Base-by-base conservation (phyloP, 805 yeast genomes). In the Candida gorgasii region DNA sequence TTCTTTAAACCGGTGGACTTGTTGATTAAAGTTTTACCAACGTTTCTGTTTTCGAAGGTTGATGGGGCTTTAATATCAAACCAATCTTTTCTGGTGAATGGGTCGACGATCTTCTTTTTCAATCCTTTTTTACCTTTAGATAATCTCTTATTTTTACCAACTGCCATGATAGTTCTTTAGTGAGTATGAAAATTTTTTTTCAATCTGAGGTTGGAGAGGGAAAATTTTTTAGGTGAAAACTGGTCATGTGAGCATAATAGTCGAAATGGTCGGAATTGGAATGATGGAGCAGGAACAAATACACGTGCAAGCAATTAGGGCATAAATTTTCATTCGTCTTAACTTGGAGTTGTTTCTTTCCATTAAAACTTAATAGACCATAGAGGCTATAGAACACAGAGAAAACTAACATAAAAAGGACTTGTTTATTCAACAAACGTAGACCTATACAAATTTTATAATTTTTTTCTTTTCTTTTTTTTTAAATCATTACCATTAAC, bases 61-160 rank as follows among this genome's bases (percentile, higher is more conserved):
- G 97, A 84, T 69, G 98, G 98, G 58, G 98, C 98, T 81, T 90
- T 89, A 78, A 90, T 88, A 75, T 87, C 95, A 75, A 79, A 90
- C 98, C 98, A 92, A 66, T 90, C 98, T 80, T 92, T 92, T 78
- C 90, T 89, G 84, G 96, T 81, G 93, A 92, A 92, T 70, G 98
- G 98, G 82, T 92, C 99, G 61, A 89, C 95, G 70, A 87, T 93
- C 85, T 85, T 92, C 95, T 92, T 93, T 95, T 92, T 92, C 75
- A 89, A 79, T 69, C 98, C 97, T 79, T 92, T 92, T 89, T 86
- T 85, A 69, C 93, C 92, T 72, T 78, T 78, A 70, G 84, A 79
- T 65, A 86, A 80, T 80, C 92, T 86, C 58, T 59, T 62, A 51
- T 75, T 75, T 67, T 75, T 75, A 65, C 79, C 79, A 64, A 76